Base-by-base conservation (phyloP, 2,329 filamentous ascomycete species). In the Teratosphaeria pseudoeucalypti region DNA sequence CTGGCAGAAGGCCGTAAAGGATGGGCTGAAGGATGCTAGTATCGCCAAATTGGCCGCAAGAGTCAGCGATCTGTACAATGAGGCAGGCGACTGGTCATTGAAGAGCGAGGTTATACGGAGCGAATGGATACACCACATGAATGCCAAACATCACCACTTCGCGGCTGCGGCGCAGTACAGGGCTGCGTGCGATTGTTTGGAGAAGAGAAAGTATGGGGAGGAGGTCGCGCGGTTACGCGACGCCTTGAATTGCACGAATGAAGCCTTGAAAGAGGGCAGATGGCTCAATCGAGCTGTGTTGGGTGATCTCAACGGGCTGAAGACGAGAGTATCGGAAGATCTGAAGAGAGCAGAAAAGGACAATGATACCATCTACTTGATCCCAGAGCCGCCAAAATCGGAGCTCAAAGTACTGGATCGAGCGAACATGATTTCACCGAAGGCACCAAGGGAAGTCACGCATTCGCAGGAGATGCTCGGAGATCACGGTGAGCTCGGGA, bases 71-170 rank as follows among this genome's bases (percentile, higher is more conserved):
- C 82, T 95, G 52, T 99, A 97, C 74, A 88, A 85, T 57, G 79
- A 86, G 58, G 90, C 92, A 0, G 86, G 89, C 6, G 92, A 96
- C 67, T 87, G 86, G 64, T 92, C 90, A 10, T 85, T 95, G 71
- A 90, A 91, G 73, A 96, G 91, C 63, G 87, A 96, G 68, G 86
- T 89, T 16, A 86, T 97, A 65, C 94, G 89, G 71, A 92, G 88
- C 59, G 89, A 94, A 63, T 97, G 92, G 94, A 96, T 99, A 66
- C 92, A 97, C 74, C 92, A 97, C 72, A 92, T 95, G 82, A 92
- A 89, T 29, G 94, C 92, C 6, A 99, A 97, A 73, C 92, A 97
- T 70, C 89, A 96, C 70, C 94, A 97, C 74, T 97, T 99, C 75
- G 92, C 92, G 1, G 92, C 90, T 0, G 94, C 94, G 0, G 94